Evolutionary conservation across 2,329 filamentous ascomycete species (phyloP).

Genomic region (Claviceps sp.): DNA sequence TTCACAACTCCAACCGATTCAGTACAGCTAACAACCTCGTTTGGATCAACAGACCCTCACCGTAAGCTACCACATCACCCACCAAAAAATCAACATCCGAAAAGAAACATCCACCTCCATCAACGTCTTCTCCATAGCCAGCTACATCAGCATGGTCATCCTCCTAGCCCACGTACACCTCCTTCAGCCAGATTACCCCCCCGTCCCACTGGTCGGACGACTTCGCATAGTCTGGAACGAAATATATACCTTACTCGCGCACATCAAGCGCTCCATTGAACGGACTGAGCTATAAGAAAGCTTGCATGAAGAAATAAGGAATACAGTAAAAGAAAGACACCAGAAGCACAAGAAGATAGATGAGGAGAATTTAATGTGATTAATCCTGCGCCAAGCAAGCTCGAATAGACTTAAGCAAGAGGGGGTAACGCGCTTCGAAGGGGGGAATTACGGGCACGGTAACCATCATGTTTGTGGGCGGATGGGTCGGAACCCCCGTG

Average conservation of each 20-base stretch:
- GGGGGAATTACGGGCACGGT: too few species aligned
- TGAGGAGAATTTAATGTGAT: background rate
- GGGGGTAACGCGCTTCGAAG: too few species aligned
- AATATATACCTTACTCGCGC: conserved; percentile 15
- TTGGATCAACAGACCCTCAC: conserved; percentile 45
- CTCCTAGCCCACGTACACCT: conserved; percentile 54
- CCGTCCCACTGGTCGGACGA: conserved; percentile 41
- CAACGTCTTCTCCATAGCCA: conserved; percentile 62
- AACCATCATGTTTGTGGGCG: too few species aligned
- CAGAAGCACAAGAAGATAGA: background rate
- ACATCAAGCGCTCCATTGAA: conserved; percentile 18
- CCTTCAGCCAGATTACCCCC: conserved; percentile 45
- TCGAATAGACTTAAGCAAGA: too few species aligned
- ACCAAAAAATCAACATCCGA: conserved; percentile 66
- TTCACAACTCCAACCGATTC: background rate
- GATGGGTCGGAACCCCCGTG: too few species aligned
- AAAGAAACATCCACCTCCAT: conserved; percentile 69
- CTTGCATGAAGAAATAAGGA: background rate
- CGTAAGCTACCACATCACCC: conserved; percentile 61
- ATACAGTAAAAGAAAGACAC: background rate
- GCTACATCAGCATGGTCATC: conserved; percentile 61
- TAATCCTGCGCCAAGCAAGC: too few species aligned
- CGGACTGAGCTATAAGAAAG: conserved; percentile 15
- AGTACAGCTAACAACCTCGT: background rate
- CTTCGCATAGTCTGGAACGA: conserved; percentile 21